Evolutionary conservation across 306 rosid genomes (phyloP).

Genomic region (Vicia sativa): DNA sequence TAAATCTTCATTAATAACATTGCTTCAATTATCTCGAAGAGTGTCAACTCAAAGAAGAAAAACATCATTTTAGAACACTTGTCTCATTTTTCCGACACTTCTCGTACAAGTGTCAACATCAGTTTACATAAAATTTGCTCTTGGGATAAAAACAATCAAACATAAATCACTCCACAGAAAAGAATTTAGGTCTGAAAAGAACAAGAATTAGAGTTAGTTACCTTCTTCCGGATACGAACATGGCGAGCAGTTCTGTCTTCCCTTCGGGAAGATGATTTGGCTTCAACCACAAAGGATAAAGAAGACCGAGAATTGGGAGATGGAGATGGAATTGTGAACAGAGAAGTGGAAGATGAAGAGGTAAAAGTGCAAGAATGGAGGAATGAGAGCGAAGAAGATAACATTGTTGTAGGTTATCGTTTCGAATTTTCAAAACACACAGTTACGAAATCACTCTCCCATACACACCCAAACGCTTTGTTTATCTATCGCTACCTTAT

Average conservation of each 20-base stretch:
- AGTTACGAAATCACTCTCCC: too few relatives aligned
- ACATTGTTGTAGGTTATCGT: slow-evolving; percentile 38
- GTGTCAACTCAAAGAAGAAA: too few relatives aligned
- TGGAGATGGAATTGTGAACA: slow-evolving; percentile 26
- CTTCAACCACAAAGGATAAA: slow-evolving; percentile 51
- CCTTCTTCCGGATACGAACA: slow-evolving; percentile 54
- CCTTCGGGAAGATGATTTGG: slow-evolving; percentile 54
- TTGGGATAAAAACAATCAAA: neutral
- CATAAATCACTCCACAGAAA: neutral
- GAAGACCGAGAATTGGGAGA: slow-evolving; percentile 18
- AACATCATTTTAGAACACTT: too few relatives aligned
- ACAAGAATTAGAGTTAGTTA: neutral
- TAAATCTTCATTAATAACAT: too few relatives aligned
- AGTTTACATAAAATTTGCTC: neutral
- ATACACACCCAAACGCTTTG: slow-evolving; percentile 9
- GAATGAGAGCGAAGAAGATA: slow-evolving; percentile 46
- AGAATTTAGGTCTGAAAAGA: neutral
- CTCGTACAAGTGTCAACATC: too few relatives aligned
- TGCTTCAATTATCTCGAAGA: too few relatives aligned
- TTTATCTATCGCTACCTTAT: slow-evolving; percentile 36
- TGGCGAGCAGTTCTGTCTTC: slow-evolving; percentile 79
- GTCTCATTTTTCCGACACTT: too few relatives aligned
- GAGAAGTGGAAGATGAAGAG: slow-evolving; percentile 34
- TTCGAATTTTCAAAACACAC: neutral
- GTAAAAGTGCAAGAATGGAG: slow-evolving; percentile 43